A percentile compares a stretch with the other conserved stretches of the same genome.
phyloP scores from a whole-genome alignment of 139 green algal genomes.

The Chlamydomonas applanata region DNA sequence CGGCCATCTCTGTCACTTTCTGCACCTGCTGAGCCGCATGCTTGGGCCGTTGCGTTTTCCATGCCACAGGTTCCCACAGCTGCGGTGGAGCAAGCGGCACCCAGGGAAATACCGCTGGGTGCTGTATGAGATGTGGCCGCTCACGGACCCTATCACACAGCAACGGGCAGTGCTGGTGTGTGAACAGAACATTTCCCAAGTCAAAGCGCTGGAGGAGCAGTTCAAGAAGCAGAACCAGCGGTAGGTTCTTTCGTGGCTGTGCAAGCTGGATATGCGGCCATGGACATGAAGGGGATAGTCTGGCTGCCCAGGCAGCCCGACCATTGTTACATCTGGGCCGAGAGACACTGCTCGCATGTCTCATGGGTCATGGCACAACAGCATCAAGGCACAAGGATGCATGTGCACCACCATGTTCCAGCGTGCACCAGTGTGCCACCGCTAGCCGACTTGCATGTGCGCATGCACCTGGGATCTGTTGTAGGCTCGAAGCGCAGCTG shows the following conservation, averaged over 20 bases:
- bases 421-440: neutral
- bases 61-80: constrained; percentile 41
- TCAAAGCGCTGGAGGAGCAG: constrained; percentile 57
- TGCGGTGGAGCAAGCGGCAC: constrained; percentile 54
- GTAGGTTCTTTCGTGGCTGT: no score
- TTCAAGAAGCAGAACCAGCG: constrained; percentile 57
- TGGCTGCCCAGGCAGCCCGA: no score
- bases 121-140: constrained; percentile 63
- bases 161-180: constrained; percentile 49
- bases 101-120: constrained; percentile 64
- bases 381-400: no score
- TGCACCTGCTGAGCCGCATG: neutral
- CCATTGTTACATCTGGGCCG: no score
- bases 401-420: no score
- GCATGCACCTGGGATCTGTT: neutral
- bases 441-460: neutral
- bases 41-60: neutral
- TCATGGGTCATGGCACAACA: no score
- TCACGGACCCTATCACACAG: constrained; percentile 50
- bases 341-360: no score
- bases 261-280: no score
- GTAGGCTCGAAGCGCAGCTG: constrained; percentile 46
- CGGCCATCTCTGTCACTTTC: no score
- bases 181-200: constrained; percentile 66
- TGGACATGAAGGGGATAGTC: no score